Evolutionary conservation across 2,329 filamentous ascomycete species (phyloP).

Genomic region (Calonectria pseudoturangicola): DNA sequence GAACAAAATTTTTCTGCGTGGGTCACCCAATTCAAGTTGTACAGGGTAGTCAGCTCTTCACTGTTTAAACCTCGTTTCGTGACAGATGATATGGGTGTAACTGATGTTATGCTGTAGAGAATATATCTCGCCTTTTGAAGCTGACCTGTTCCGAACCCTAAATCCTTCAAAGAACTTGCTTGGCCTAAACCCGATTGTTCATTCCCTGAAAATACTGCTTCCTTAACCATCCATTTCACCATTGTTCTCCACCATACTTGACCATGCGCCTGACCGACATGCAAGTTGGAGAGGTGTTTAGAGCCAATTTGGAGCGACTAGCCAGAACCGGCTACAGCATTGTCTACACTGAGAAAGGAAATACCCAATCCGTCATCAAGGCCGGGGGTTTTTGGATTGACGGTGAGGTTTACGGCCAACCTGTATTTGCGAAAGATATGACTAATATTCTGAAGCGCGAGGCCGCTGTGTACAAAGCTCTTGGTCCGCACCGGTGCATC

Average conservation of each 20-base stretch:
- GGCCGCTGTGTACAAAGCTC: background rate
- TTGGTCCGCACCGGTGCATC: conserved; percentile 2
- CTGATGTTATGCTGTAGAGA: no score
- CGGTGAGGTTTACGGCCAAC: background rate
- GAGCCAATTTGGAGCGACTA: background rate
- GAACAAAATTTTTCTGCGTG: no score
- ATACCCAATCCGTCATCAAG: background rate
- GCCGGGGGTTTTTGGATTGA: background rate
- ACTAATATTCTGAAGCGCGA: conserved; percentile 1
- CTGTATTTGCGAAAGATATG: background rate
- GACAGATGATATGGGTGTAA: no score
- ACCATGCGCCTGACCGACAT: conserved; percentile 1
- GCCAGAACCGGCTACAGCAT: background rate
- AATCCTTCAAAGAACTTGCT: no score
- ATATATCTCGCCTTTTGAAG: background rate
- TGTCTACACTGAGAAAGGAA: background rate
- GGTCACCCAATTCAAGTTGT: no score
- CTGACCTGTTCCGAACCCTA: background rate
- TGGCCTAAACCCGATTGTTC: background rate
- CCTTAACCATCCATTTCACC: background rate
- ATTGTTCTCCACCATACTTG: background rate
- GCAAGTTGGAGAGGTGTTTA: background rate
- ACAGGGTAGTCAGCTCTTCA: no score
- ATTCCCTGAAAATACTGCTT: background rate
- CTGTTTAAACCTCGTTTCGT: no score